Conservation (phyloP, 305 asterid genomes). For the Solanum hybrid region DNA sequence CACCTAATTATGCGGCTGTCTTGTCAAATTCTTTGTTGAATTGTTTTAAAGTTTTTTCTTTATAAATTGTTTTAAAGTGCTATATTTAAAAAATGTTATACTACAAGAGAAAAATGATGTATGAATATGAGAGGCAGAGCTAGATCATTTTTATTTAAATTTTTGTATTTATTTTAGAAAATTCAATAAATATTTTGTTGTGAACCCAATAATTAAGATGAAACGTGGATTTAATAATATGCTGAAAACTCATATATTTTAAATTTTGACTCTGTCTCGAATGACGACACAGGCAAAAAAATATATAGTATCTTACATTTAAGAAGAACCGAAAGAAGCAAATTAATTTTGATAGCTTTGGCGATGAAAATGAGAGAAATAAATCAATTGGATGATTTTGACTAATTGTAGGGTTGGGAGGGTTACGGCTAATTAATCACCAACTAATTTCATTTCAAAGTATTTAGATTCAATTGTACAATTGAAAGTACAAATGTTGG, state of each 20-base stretch:
- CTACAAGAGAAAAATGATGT: neutral
- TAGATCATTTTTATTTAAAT: neutral
- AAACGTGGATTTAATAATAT: neutral
- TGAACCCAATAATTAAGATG: neutral
- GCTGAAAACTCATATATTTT: neutral
- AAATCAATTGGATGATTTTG: neutral
- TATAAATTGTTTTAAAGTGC: neutral
- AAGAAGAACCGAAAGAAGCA: neutral
- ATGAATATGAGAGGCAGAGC: neutral
- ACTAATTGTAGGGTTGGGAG: neutral
- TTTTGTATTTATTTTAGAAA: neutral
- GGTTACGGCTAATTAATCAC: neutral
- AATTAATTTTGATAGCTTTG: neutral
- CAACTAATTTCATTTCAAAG: neutral
- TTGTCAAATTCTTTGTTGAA: neutral
- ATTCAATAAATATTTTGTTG: neutral
- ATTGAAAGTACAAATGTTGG: neutral
- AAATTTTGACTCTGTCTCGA: neutral
- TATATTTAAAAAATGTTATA: neutral
- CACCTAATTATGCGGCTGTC: neutral
- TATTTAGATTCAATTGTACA: neutral
- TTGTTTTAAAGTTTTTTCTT: neutral
- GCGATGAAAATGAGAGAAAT: neutral
- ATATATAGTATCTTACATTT: neutral
- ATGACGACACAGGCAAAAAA: neutral